Evolutionary conservation across 768 basidiomycete species (phyloP), one percentile per base, ranked within the genome.

Genomic region (Podaxis rugospora): DNA sequence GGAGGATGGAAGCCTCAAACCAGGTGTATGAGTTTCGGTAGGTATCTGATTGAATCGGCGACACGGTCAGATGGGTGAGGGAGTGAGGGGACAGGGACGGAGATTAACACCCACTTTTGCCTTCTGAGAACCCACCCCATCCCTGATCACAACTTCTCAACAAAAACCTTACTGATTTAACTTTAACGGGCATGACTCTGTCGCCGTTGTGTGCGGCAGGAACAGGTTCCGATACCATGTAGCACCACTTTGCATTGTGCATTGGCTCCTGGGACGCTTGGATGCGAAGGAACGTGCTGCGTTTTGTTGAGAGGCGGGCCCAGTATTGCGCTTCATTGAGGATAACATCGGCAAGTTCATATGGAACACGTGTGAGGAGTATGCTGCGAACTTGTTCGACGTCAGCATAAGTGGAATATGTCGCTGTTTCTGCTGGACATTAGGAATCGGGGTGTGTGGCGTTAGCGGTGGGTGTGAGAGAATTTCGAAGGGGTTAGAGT

Each of bases 1-100:
- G 74, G 21, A 69, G 61, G 3, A 75, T 71, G 11, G 62, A 63
- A 1, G 68, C 72, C 57, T 75, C 74, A 23, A 75, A 75, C 74
- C 74, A 75, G 18, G 70, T 71, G 40, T 59, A 69, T 5, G 74
- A 73, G 1, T 68, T 69, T 25, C 69, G 63, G 57, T 72, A 74
- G 5, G 66, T 63, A 5, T 67, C 74, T 75, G 46, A 27, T 6
- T 23, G n/a, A n/a, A n/a, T n/a, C n/a, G n/a, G 7, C 23, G 40
- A n/a, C 35, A 1, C 28, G n/a, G 28, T 35, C 10, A 51, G 23
- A 16, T 50, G 7, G 16, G 23, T 11, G 49, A n/a, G 14, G 36
- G 42, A 28, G 1, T n/a, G 28, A 32, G 21, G 28, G 28, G 28
- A 32, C 7, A 32, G 28, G 28, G 14, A 23, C 14, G 14, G 27